These are phyloP conservation scores for Atalantia buxifolia DNA, from an alignment of 345 rosid genomes.

Conservation along the genomic window DNA sequence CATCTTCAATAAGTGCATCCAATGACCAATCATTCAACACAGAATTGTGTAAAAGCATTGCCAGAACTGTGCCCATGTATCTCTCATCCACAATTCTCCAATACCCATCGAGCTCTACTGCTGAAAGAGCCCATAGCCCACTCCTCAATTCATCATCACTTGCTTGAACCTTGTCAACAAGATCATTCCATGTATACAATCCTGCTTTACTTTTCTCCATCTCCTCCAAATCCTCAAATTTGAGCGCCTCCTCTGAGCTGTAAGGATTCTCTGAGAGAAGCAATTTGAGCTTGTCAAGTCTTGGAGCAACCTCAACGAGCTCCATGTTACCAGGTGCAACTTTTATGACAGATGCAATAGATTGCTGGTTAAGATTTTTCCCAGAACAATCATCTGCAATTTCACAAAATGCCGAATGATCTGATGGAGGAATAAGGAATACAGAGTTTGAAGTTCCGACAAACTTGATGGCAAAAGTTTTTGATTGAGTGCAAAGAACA, in stretches of 20 bases:
- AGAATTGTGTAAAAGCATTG: slow-evolving; percentile 61
- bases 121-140: slow-evolving; percentile 61
- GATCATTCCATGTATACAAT: slow-evolving; percentile 68
- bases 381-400: slow-evolving; percentile 26
- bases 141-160: slow-evolving; percentile 65
- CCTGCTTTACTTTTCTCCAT: slow-evolving; percentile 20
- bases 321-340: slow-evolving; percentile 74
- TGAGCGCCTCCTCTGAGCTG: slow-evolving; percentile 35
- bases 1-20: slow-evolving; percentile 54
- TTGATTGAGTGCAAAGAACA: slow-evolving; percentile 82
- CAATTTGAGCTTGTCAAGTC: slow-evolving; percentile 66
- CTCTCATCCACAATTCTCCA: slow-evolving; percentile 81
- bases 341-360: slow-evolving; percentile 49
- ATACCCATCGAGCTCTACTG: slow-evolving; percentile 75
- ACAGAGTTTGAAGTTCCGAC: slow-evolving; percentile 84
- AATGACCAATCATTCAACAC: slow-evolving; percentile 71
- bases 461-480: slow-evolving; percentile 76
- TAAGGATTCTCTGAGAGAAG: slow-evolving; percentile 62
- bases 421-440: slow-evolving; percentile 67
- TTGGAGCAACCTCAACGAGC: slow-evolving; percentile 82
- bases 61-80: slow-evolving; percentile 61
- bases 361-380: slow-evolving; percentile 15
- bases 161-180: slow-evolving; percentile 70
- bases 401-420: slow-evolving; percentile 15
- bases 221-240: slow-evolving; percentile 34